A percentile compares a stretch with the other conserved stretches of the same genome.
phyloP scores from a whole-genome alignment of 306 rosid species.

The Quillaja saponaria region DNA sequence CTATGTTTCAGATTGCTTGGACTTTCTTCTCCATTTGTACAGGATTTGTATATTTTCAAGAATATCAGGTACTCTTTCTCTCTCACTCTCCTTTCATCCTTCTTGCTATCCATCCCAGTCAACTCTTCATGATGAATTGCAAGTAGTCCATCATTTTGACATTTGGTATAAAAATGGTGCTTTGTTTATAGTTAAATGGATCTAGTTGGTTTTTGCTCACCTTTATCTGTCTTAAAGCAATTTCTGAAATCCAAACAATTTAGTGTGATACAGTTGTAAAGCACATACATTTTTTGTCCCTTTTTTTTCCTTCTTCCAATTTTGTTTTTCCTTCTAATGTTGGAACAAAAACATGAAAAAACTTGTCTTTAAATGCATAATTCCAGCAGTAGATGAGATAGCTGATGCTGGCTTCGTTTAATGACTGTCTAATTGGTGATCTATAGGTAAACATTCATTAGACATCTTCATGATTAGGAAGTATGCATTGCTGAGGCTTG shows the following conservation, averaged over 20 bases:
- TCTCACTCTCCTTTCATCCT: too few species aligned
- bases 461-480: slow-evolving; percentile 13
- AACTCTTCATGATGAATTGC: neutral
- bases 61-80: slow-evolving; percentile 71
- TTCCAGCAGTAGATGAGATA: slow-evolving; percentile 21
- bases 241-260: too few species aligned
- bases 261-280: neutral
- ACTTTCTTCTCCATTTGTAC: slow-evolving; percentile 96
- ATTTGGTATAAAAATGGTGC: neutral
- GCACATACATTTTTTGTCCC: neutral
- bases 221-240: neutral
- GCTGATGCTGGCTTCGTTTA: neutral
- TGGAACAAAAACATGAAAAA: neutral
- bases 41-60: slow-evolving; percentile 93
- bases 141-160: slow-evolving; percentile 7
- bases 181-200: neutral
- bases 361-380: slow-evolving; percentile 2
- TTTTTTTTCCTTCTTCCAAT: neutral
- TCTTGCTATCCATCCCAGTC: too few species aligned
- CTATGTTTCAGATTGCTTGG: slow-evolving; percentile 99
- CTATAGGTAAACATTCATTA: slow-evolving; percentile 5
- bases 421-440: neutral
- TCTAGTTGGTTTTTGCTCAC: neutral
- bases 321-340: neutral
- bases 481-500: neutral